These are phyloP conservation scores for Metarhizium rileyi DNA, from an alignment of 2,329 filamentous ascomycete genomes.

Conservation along the genomic window DNA sequence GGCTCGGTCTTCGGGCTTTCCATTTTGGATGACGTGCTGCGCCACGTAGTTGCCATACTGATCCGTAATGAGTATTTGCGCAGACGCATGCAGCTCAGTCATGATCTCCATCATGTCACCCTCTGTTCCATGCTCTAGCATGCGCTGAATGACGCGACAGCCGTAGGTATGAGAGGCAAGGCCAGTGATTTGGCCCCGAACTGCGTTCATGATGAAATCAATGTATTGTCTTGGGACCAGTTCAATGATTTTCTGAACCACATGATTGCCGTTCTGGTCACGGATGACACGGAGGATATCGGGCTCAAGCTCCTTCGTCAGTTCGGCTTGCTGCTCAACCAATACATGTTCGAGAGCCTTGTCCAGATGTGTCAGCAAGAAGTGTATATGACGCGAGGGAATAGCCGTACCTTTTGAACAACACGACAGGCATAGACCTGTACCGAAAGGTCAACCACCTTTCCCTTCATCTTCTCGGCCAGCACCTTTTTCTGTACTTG, in stretches of 20 bases:
- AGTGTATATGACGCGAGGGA: not conserved
- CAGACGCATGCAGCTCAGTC: slow-evolving; percentile 65
- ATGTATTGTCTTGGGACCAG: slow-evolving; percentile 67
- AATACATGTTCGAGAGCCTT: slow-evolving; percentile 86
- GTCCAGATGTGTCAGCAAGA: slow-evolving; percentile 11
- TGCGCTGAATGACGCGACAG: slow-evolving; percentile 86
- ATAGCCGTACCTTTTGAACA: slow-evolving; percentile 67
- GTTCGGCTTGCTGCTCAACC: slow-evolving; percentile 77
- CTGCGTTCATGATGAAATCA: slow-evolving; percentile 73
- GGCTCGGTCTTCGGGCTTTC: slow-evolving; percentile 59
- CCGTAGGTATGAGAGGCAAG: slow-evolving; percentile 76
- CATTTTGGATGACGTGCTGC: slow-evolving; percentile 80
- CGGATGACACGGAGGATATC: slow-evolving; percentile 70
- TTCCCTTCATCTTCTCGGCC: slow-evolving; percentile 78
- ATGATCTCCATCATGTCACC: slow-evolving; percentile 64
- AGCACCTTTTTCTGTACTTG: slow-evolving; percentile 85
- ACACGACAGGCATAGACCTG: slow-evolving; percentile 94
- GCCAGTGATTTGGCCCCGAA: slow-evolving; percentile 63
- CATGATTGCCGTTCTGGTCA: slow-evolving; percentile 91
- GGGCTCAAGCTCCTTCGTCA: slow-evolving; percentile 73
- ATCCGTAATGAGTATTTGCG: slow-evolving; percentile 66
- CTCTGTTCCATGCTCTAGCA: slow-evolving; percentile 73
- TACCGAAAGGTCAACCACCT: slow-evolving; percentile 67
- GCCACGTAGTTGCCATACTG: slow-evolving; percentile 95
- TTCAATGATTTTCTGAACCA: slow-evolving; percentile 90